These are phyloP conservation scores for Solanum arcanum DNA, from an alignment of 257 asterid species.

Conservation along the genomic window DNA sequence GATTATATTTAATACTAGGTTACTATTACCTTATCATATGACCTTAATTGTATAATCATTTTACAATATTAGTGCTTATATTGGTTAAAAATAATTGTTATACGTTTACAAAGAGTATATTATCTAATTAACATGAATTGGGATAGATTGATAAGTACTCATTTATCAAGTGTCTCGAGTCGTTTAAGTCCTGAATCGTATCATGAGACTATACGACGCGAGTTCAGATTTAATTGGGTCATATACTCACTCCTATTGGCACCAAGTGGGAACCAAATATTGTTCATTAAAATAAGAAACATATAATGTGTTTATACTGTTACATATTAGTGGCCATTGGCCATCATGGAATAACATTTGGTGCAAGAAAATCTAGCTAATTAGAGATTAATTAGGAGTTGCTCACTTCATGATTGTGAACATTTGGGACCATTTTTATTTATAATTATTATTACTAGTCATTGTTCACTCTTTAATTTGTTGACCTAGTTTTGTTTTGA, in stretches of 20 bases:
- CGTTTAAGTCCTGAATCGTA: background rate
- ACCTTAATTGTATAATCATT: background rate
- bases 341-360: background rate
- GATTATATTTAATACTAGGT: background rate
- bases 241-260: background rate
- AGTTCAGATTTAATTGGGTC: background rate
- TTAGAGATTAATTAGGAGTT: background rate
- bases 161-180: background rate
- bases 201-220: rapidly evolving
- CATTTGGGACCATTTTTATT: background rate
- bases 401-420: background rate
- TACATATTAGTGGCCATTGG: background rate
- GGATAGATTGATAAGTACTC: no score
- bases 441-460: background rate
- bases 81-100: background rate
- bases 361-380: background rate
- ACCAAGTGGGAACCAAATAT: background rate
- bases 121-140: background rate
- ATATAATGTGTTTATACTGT: background rate
- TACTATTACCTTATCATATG: background rate
- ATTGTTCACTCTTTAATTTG: background rate
- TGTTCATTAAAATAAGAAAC: background rate
- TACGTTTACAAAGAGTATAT: background rate
- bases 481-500: background rate
- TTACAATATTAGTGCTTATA: background rate